These are phyloP conservation scores for Colletotrichum filicis DNA, from an alignment of 2,329 filamentous ascomycete genomes.

Conservation along the genomic window DNA sequence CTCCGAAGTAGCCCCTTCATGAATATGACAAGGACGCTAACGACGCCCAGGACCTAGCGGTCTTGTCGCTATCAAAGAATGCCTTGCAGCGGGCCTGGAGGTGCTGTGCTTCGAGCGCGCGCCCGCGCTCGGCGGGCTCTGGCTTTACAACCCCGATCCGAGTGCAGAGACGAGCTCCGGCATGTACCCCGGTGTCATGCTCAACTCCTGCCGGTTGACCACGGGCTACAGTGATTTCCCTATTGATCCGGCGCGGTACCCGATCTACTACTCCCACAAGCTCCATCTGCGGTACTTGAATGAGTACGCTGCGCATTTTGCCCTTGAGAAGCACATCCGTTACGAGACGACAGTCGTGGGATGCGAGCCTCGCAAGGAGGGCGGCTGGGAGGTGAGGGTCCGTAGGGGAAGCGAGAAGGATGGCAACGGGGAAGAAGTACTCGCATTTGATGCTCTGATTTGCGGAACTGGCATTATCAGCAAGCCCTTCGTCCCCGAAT, in stretches of 20 bases:
- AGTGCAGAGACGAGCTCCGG: slow-evolving; percentile 43
- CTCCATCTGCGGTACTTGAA: slow-evolving; percentile 47
- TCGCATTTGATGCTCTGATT: slow-evolving; percentile 47
- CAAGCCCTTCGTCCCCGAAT: slow-evolving; percentile 44
- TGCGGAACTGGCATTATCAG: slow-evolving; percentile 46
- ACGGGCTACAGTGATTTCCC: slow-evolving; percentile 53
- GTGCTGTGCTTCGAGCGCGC: slow-evolving; percentile 49
- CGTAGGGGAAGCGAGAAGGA: slow-evolving; percentile 32
- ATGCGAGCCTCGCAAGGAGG: slow-evolving; percentile 41
- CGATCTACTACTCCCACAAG: slow-evolving; percentile 49
- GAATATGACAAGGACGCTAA: neutral
- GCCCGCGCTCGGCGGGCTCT: slow-evolving; percentile 49
- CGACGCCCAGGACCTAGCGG: slow-evolving; percentile 45
- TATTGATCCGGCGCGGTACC: slow-evolving; percentile 49
- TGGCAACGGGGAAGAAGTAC: slow-evolving; percentile 35
- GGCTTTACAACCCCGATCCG: slow-evolving; percentile 47
- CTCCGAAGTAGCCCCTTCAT: neutral
- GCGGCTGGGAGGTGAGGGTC: slow-evolving; percentile 44
- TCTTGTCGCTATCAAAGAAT: slow-evolving; percentile 50
- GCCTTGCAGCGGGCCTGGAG: slow-evolving; percentile 47
- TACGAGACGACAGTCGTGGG: slow-evolving; percentile 45
- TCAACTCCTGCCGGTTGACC: slow-evolving; percentile 51
- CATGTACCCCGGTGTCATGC: slow-evolving; percentile 48
- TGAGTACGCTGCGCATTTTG: slow-evolving; percentile 50
- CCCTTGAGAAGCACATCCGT: slow-evolving; percentile 46